phyloP scores from a whole-genome alignment of 2,329 filamentous ascomycete genomes.

The Didymella exigua region DNA sequence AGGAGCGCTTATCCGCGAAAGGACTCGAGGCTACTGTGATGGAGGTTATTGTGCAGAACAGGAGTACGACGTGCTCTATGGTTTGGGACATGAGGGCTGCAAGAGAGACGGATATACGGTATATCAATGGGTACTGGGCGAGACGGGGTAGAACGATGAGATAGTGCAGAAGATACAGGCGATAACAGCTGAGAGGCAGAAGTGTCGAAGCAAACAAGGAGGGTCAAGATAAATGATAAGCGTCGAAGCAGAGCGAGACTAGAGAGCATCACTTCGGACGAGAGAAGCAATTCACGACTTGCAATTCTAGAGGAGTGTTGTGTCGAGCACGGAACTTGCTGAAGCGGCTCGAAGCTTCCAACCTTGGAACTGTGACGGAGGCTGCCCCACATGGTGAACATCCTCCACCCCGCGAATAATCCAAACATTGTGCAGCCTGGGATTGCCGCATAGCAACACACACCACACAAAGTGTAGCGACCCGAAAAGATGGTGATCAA shows the following conservation, averaged over 20 bases:
- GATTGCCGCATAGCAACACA: constrained; percentile 17
- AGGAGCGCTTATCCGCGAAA: constrained; percentile 64
- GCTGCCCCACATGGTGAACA: constrained; percentile 15
- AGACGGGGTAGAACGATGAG: constrained; percentile 61
- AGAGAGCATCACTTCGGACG: neutral
- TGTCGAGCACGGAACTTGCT: neutral
- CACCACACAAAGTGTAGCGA: constrained; percentile 2
- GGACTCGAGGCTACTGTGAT: constrained; percentile 60
- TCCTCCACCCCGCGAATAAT: constrained; percentile 20
- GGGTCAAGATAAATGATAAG: no score
- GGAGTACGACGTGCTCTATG: constrained; percentile 69
- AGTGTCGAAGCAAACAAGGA: neutral
- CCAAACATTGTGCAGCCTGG: constrained; percentile 20
- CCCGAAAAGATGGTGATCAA: constrained; percentile 61
- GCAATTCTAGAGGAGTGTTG: neutral
- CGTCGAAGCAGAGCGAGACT: no score
- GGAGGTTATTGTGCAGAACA: constrained; percentile 61
- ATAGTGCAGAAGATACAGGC: constrained; percentile 5
- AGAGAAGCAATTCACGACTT: neutral
- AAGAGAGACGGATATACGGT: constrained; percentile 74
- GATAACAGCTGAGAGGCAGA: neutral
- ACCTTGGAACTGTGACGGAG: no score
- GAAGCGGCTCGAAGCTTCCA: constrained; percentile 37
- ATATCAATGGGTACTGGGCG: constrained; percentile 87
- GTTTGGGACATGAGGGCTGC: constrained; percentile 67